A percentile compares a stretch with the other conserved stretches of the same genome.
These are phyloP conservation scores for Backusella tarrabulga DNA, from an alignment of 192 early-diverging fungal species.

Conservation along the genomic window DNA sequence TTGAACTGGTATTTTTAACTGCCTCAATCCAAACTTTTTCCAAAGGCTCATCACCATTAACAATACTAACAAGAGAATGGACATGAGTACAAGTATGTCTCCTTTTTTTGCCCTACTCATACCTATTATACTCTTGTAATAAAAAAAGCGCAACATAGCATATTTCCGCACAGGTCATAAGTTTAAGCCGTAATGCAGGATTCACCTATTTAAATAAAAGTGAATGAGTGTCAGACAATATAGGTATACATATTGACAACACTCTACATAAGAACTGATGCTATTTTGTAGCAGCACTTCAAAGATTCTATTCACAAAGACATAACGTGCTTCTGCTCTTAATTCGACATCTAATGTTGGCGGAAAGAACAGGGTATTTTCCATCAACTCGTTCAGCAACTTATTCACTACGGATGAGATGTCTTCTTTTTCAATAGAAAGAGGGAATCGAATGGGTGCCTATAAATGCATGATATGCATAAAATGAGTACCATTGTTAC, in stretches of 20 bases:
- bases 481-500: background rate
- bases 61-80: background rate
- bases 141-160: background rate
- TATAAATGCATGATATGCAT: background rate
- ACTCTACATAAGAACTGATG: background rate
- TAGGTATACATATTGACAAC: background rate
- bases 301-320: constrained; percentile 5
- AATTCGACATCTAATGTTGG: background rate
- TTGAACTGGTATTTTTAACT: background rate
- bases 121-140: background rate
- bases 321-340: background rate
- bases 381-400: background rate
- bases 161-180: background rate
- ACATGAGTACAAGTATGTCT: background rate
- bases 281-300: background rate
- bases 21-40: background rate
- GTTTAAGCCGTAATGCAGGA: background rate
- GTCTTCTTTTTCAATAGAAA: background rate
- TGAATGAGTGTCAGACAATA: background rate
- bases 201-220: background rate
- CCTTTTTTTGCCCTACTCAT: background rate
- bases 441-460: background rate
- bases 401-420: background rate
- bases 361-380: background rate
- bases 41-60: background rate